Conservation (phyloP, 148 eudicot species). For the Silene latifolia region DNA sequence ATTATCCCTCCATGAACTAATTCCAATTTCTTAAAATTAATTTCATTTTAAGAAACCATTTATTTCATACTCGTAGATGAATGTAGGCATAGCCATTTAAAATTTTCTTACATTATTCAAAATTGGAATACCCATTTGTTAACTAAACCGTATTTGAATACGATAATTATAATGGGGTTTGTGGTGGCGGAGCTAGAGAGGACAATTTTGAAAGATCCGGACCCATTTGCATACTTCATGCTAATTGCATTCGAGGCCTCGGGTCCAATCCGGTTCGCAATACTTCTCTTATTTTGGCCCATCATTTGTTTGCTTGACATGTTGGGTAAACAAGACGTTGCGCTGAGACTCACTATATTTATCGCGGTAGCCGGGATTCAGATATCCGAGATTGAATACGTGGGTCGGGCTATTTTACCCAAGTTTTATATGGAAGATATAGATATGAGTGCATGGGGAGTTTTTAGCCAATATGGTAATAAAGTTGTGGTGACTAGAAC, state of each 20-base stretch:
- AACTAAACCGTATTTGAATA: no score
- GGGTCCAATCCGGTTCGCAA: slow-evolving; percentile 48
- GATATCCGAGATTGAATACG: slow-evolving; percentile 49
- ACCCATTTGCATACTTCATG: slow-evolving; percentile 55
- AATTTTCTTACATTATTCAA: no score
- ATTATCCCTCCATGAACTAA: no score
- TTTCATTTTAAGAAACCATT: no score
- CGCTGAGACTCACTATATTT: slow-evolving; percentile 43
- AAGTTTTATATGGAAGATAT: slow-evolving; percentile 54
- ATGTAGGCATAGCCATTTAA: no score
- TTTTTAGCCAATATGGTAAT: slow-evolving; percentile 42
- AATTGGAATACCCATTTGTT: no score
- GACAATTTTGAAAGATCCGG: slow-evolving; percentile 38
- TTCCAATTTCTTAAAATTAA: no score
- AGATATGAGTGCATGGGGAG: slow-evolving; percentile 61
- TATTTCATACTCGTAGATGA: no score
- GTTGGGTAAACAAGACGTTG: slow-evolving; percentile 40
- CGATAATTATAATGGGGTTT: no score
- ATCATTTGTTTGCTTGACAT: slow-evolving; percentile 34
- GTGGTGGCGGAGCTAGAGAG: slow-evolving; percentile 46
- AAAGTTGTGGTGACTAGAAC: no score
- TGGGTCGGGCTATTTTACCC: slow-evolving; percentile 59
- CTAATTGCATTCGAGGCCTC: slow-evolving; percentile 55
- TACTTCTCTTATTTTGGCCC: slow-evolving; percentile 48
- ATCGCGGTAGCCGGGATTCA: slow-evolving; percentile 41